Conservation (phyloP, 2,329 filamentous ascomycete species). For the Cryphonectria radicalis region DNA sequence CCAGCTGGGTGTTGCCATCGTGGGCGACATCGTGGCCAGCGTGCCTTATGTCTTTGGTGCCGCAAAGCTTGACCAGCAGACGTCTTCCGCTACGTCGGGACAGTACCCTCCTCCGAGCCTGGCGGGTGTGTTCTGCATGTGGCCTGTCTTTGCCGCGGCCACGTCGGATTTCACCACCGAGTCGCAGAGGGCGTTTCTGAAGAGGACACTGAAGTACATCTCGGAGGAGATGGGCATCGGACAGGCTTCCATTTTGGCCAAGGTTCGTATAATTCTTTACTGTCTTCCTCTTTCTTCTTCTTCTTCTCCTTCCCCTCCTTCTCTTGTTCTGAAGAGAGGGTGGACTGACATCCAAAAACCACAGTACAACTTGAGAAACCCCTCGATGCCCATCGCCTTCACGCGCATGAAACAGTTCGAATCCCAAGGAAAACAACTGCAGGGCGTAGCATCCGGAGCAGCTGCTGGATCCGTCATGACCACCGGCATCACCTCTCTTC, state of each 20-base stretch:
- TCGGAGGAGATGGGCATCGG: constrained; percentile 30
- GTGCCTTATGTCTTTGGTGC: constrained; percentile 29
- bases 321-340: too few relatives aligned
- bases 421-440: constrained; percentile 21
- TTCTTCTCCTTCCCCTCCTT: background rate
- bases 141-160: constrained; percentile 29
- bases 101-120: constrained; percentile 21
- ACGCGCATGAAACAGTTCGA: constrained; percentile 29
- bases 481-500: constrained; percentile 15
- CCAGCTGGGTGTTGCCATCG: constrained; percentile 1
- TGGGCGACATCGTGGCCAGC: constrained; percentile 24
- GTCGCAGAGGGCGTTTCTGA: constrained; percentile 25
- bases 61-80: background rate
- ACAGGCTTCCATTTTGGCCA: constrained; percentile 28
- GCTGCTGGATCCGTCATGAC: constrained; percentile 24
- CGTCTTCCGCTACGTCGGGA: background rate
- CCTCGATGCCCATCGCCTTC: constrained; percentile 29
- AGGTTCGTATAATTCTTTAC: constrained; percentile 15
- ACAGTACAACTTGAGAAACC: constrained; percentile 26
- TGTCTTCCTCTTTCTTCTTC: background rate
- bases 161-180: constrained; percentile 28
- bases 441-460: constrained; percentile 23
- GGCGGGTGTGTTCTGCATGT: constrained; percentile 27
- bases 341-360: background rate
- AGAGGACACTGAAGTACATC: constrained; percentile 27